Base-by-base conservation (phyloP, 208 protist genomes). In the Leishmania martiniquensis region DNA sequence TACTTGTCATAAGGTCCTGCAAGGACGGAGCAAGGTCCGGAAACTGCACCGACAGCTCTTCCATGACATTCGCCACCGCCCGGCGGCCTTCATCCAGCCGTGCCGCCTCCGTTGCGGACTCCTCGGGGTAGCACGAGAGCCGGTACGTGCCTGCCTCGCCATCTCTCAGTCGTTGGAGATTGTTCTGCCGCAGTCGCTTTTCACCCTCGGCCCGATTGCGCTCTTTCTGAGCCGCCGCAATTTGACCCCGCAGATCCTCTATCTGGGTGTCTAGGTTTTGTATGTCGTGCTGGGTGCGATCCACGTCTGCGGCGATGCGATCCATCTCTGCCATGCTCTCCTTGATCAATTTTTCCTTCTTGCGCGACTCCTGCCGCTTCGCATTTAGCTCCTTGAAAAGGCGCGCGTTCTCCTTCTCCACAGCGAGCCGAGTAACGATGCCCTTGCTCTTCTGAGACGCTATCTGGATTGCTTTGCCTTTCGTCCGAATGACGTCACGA, bases 401-500 rank as follows among this genome's bases (percentile, higher is more conserved):
- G 9, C 90, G 88, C 15, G 89, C 85, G 77, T 97, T 94, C 72
- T 98, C 90, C 80, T 97, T 97, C 39, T 98, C 86, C 6, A 99
- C 83, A 59, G 89, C 82, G 9, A 96, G 81, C 59, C 94, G 83
- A 10, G 95, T 98, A 15, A 77, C 85, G 51, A 87, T 92, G 42
- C 72, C 25, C 60, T 92, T 93, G 73, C 91, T 91, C 52, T 83
- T 87, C 69, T 93, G 78, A 17, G 88, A 82, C 0, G 91, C 81
- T 10, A 91, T 80, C 74, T 94, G 88, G 63, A 96, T 86, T 9
- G 92, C 93, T 63, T 96, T 91, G 59, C 97, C 97, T 77, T 98
- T 98, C n/a, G 91, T 94, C n/a, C 93, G 88, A 72, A 98, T 95
- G 44, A 96, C 87, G 54, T 98, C 96, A 49, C 96, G 95, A 78